Evolutionary conservation across 805 yeast species (phyloP).

Genomic region (Zygoascus ofunaensis): DNA sequence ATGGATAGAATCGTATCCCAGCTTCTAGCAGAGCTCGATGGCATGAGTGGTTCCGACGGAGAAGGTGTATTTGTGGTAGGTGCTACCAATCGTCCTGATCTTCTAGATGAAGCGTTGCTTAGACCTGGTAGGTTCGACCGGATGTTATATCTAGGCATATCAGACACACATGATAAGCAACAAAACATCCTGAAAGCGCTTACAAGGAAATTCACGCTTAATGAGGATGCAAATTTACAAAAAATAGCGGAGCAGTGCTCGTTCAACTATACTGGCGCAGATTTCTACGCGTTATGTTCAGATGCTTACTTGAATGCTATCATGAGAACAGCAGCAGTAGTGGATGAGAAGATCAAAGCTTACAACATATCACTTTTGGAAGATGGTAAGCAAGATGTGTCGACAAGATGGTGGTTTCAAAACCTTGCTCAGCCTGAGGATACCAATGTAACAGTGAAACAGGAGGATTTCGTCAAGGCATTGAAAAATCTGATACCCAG

Average conservation of each 20-base stretch:
- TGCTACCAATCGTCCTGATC: conserved; percentile 96
- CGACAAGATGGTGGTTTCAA: conserved; percentile 87
- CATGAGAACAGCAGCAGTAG: conserved; percentile 76
- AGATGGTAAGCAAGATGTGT: conserved; percentile 31
- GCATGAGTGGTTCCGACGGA: conserved; percentile 76
- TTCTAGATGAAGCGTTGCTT: conserved; percentile 84
- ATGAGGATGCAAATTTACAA: conserved; percentile 48
- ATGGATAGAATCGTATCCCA: conserved; percentile 98
- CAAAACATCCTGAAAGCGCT: conserved; percentile 76
- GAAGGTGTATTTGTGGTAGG: conserved; percentile 97
- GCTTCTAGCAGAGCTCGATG: conserved; percentile 87
- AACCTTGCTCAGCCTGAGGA: conserved; percentile 62
- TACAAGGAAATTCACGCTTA: conserved; percentile 62
- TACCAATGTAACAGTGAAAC: conserved; percentile 54
- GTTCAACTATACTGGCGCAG: conserved; percentile 94
- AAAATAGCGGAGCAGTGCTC: conserved; percentile 64
- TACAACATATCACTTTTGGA: conserved; percentile 38
- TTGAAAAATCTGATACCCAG: conserved; percentile 65
- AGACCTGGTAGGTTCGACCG: conserved; percentile 96
- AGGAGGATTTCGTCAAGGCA: conserved; percentile 73
- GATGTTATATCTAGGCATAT: conserved; percentile 84
- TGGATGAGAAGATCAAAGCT: conserved; percentile 52
- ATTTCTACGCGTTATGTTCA: conserved; percentile 90
- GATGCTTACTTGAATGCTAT: conserved; percentile 95
- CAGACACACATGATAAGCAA: conserved; percentile 87